phyloP scores from a whole-genome alignment of 306 rosid genomes.

The Cucumis cinereus region DNA sequence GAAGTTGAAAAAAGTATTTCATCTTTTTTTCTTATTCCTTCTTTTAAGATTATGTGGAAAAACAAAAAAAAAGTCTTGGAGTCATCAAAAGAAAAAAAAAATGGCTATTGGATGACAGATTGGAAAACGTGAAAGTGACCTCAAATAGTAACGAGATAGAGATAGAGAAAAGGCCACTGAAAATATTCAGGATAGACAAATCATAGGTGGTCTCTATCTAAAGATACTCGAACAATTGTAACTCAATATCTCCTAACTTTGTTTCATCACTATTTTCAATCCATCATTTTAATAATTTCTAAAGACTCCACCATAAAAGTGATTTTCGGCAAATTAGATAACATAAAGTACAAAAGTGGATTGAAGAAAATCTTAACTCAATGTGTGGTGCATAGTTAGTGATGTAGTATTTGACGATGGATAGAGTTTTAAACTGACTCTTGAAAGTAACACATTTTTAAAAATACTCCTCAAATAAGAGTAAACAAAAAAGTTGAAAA shows the following conservation, averaged over 20 bases:
- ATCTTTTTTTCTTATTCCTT: not conserved
- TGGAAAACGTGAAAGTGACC: not conserved
- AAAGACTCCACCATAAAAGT: not conserved
- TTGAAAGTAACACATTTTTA: not conserved
- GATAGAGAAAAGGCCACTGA: not conserved
- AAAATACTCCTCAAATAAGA: not conserved
- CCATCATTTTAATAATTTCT: not conserved
- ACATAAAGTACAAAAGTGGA: not conserved
- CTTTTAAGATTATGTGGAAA: too few species aligned
- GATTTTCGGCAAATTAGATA: not conserved
- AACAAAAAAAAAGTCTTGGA: not conserved
- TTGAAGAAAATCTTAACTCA: not conserved
- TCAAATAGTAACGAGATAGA: not conserved
- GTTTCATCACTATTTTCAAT: not conserved
- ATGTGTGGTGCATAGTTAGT: not conserved
- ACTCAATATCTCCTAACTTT: not conserved
- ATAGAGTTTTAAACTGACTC: not conserved
- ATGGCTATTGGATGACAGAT: constrained; percentile 1
- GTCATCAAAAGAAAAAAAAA: not conserved
- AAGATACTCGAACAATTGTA: not conserved
- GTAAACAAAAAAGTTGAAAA: too few species aligned
- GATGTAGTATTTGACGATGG: not conserved
- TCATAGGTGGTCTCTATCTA: not conserved
- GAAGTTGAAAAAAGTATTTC: not conserved
- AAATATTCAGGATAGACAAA: not conserved